phyloP scores from a whole-genome alignment of 2,329 filamentous ascomycete species.

The Aspergillus sp. region DNA sequence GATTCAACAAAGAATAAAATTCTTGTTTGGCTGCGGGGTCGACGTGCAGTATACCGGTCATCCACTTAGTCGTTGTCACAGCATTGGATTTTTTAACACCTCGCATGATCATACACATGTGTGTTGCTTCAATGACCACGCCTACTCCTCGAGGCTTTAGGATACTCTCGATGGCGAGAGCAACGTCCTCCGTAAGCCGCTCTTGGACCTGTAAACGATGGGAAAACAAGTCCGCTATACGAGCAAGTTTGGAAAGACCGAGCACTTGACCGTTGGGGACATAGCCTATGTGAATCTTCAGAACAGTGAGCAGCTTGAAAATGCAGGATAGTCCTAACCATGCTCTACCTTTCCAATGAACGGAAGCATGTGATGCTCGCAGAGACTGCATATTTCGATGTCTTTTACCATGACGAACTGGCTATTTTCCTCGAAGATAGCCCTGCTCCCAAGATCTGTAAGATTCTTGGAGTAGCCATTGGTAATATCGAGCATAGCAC shows the following conservation, averaged over 20 bases:
- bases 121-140: slow-evolving; percentile 90
- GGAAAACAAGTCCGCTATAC: slow-evolving; percentile 92
- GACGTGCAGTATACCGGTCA: slow-evolving; percentile 4
- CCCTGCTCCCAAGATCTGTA: slow-evolving; percentile 80
- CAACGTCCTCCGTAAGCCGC: slow-evolving; percentile 87
- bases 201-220: slow-evolving; percentile 90
- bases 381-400: slow-evolving; percentile 87
- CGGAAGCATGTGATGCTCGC: slow-evolving; percentile 91
- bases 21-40: not conserved
- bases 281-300: too few relatives aligned
- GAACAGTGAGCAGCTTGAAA: too few relatives aligned
- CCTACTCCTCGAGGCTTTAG: slow-evolving; percentile 87
- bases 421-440: slow-evolving; percentile 75
- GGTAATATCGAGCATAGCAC: slow-evolving; percentile 88
- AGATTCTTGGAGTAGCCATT: slow-evolving; percentile 92
- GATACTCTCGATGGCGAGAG: slow-evolving; percentile 85
- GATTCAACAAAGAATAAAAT: not conserved
- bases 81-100: slow-evolving; percentile 84
- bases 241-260: slow-evolving; percentile 85
- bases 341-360: slow-evolving; percentile 78
- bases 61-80: slow-evolving; percentile 86
- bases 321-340: too few relatives aligned
- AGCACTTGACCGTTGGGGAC: slow-evolving; percentile 57
- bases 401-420: slow-evolving; percentile 86
- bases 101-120: slow-evolving; percentile 96